phyloP scores from a whole-genome alignment of 2,329 filamentous ascomycete species.

The Hypoxylon sp. region DNA sequence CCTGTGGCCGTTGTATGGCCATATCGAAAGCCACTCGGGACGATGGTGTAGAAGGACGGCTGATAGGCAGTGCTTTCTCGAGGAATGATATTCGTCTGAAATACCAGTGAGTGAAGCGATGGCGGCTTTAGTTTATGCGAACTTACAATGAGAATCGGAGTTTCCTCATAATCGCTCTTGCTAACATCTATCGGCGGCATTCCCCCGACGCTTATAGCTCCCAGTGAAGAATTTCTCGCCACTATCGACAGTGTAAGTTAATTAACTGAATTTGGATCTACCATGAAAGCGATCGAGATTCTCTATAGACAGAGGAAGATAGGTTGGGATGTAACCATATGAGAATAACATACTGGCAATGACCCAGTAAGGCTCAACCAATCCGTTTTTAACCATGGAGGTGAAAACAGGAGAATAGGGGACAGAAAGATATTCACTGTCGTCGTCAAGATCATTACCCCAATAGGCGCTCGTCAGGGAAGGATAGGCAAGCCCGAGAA shows the following conservation, averaged over 20 bases:
- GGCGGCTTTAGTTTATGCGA: background rate
- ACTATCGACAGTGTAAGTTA: no score
- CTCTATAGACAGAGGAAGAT: no score
- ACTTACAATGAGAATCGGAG: constrained; percentile 58
- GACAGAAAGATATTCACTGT: constrained; percentile 50
- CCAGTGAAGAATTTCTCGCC: constrained; percentile 55
- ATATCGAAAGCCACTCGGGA: constrained; percentile 58
- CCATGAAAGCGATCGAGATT: no score
- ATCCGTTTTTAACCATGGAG: constrained; percentile 57
- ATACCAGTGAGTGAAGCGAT: background rate
- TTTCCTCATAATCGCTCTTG: constrained; percentile 40
- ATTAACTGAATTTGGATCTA: no score
- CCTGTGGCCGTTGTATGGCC: constrained; percentile 52
- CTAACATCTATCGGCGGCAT: constrained; percentile 51
- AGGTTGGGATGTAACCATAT: background rate
- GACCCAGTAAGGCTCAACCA: constrained; percentile 56
- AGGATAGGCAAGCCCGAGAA: constrained; percentile 61
- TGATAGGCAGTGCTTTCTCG: constrained; percentile 50
- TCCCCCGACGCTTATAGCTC: constrained; percentile 58
- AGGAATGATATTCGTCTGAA: constrained; percentile 54
- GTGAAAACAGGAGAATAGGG: constrained; percentile 60
- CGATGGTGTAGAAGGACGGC: constrained; percentile 63
- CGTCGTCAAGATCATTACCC: constrained; percentile 49
- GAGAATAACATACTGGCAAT: constrained; percentile 46
- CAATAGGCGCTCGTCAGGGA: constrained; percentile 59